A percentile compares a stretch with the other conserved stretches of the same genome.
Evolutionary conservation across 768 basidiomycete genomes (phyloP).

Genomic region (Hygrocybe punicea): DNA sequence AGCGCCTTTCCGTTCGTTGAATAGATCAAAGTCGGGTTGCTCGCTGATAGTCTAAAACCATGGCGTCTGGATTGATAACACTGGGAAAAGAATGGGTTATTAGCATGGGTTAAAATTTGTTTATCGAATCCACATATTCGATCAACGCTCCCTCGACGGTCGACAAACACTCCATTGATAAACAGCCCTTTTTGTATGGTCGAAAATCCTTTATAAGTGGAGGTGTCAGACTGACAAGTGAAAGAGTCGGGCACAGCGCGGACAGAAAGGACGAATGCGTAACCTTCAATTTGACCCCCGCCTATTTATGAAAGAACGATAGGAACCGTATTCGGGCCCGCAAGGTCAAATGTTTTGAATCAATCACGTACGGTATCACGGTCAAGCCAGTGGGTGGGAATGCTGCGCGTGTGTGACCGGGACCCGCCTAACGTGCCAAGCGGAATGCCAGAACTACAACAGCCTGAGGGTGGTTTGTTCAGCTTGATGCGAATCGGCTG

Average conservation of each 20-base stretch:
- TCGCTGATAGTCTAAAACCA: background rate
- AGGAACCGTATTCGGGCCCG: background rate
- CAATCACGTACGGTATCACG: too few relatives aligned
- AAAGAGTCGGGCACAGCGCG: slow-evolving; percentile 18
- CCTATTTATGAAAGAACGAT: background rate
- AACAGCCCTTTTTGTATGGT: slow-evolving; percentile 65
- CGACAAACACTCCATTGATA: slow-evolving; percentile 67
- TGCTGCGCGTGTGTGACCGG: too few relatives aligned
- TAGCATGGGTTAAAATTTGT: background rate
- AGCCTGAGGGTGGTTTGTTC: too few relatives aligned
- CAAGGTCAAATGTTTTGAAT: too few relatives aligned
- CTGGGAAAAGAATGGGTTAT: slow-evolving; percentile 32
- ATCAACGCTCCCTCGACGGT: slow-evolving; percentile 47
- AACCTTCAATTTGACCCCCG: background rate
- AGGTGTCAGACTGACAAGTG: slow-evolving; percentile 50
- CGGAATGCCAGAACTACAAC: too few relatives aligned
- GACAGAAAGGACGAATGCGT: background rate
- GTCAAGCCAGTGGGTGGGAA: too few relatives aligned
- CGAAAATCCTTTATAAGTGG: slow-evolving; percentile 54
- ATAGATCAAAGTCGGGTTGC: background rate
- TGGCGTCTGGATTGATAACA: slow-evolving; percentile 50
- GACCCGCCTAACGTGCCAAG: too few relatives aligned
- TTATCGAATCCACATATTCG: slow-evolving; percentile 14
- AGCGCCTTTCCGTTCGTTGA: slow-evolving; percentile 53
- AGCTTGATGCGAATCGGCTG: too few relatives aligned